Evolutionary conservation across 1,284 basidiomycete species (phyloP).

Genomic region (Hortiboletus rubellus): DNA sequence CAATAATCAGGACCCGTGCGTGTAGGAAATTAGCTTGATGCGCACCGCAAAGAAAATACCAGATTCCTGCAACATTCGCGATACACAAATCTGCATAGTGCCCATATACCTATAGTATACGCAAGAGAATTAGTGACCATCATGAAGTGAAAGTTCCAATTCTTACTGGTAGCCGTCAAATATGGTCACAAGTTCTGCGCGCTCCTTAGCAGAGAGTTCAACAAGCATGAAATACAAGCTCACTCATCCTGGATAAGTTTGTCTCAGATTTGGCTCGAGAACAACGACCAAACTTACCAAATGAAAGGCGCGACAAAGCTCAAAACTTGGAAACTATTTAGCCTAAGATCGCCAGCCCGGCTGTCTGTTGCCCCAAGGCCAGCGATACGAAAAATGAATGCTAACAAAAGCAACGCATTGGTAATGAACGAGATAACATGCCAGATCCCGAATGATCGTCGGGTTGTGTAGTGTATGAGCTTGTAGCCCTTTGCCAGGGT

Average conservation of each 20-base stretch:
- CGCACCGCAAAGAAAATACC: conserved; percentile 88
- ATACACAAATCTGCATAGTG: conserved; percentile 84
- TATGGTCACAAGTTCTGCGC: conserved; percentile 70
- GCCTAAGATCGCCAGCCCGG: conserved; percentile 45
- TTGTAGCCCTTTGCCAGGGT: conserved; percentile 55
- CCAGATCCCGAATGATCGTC: conserved; percentile 83
- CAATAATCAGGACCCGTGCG: neutral
- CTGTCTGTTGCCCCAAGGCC: conserved; percentile 52
- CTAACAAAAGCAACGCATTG: conserved; percentile 67
- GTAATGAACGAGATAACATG: conserved; percentile 70
- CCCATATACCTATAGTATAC: conserved; percentile 66
- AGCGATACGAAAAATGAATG: conserved; percentile 72
- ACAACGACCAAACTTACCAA: conserved; percentile 54
- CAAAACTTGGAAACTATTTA: conserved; percentile 84
- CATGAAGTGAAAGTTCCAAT: neutral
- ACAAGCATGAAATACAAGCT: conserved; percentile 31
- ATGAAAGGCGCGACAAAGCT: conserved; percentile 86
- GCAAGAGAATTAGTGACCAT: conserved; percentile 1
- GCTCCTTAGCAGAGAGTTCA: conserved; percentile 10
- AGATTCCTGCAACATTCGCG: conserved; percentile 89
- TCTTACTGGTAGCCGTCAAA: conserved; percentile 79
- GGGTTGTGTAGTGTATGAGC: conserved; percentile 64
- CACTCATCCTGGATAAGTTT: conserved; percentile 68
- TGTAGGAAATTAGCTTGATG: neutral
- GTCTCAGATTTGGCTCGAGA: neutral